Evolutionary conservation across 306 rosid genomes (phyloP).

Genomic region (Erythrophleum fordii): DNA sequence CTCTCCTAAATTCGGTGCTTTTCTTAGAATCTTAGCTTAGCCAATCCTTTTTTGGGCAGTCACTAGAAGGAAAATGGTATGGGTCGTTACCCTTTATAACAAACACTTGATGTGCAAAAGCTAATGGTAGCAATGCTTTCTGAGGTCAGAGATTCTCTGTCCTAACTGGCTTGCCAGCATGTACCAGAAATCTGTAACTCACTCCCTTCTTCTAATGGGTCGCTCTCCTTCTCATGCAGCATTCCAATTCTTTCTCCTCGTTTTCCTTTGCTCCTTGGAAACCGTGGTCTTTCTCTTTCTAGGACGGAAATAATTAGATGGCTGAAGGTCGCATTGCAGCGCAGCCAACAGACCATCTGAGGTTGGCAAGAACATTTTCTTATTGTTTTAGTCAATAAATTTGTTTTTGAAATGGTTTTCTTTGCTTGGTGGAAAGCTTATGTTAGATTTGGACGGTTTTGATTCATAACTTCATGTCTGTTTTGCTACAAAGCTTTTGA

Average conservation of each 20-base stretch:
- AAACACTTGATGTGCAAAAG: slow-evolving; percentile 50
- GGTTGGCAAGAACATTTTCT: slow-evolving; percentile 38
- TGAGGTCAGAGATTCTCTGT: slow-evolving; percentile 60
- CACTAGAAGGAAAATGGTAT: slow-evolving; percentile 27
- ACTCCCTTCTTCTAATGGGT: slow-evolving; percentile 25
- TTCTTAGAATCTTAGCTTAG: slow-evolving; percentile 40
- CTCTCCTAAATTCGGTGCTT: slow-evolving; percentile 21
- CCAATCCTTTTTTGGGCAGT: slow-evolving; percentile 42
- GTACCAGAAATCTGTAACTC: slow-evolving; percentile 40
- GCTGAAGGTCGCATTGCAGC: slow-evolving; percentile 25
- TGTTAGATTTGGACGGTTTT: slow-evolving; percentile 24
- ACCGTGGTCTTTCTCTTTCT: slow-evolving; percentile 21
- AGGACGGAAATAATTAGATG: slow-evolving; percentile 11
- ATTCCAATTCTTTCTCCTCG: not conserved
- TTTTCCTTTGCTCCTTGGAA: slow-evolving; percentile 7
- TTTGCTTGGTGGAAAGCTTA: not conserved
- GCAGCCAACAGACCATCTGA: slow-evolving; percentile 25
- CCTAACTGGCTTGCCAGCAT: slow-evolving; percentile 54
- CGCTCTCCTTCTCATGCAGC: slow-evolving; percentile 2
- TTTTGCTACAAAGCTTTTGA: not conserved
- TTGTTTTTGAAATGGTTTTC: not conserved
- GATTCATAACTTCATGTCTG: too few species aligned
- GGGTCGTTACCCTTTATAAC: slow-evolving; percentile 42
- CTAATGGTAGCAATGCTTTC: slow-evolving; percentile 45
- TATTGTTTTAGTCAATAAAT: slow-evolving; percentile 2